These are phyloP conservation scores for Chalciporus piperatus DNA, from an alignment of 768 basidiomycete genomes.

Conservation along the genomic window DNA sequence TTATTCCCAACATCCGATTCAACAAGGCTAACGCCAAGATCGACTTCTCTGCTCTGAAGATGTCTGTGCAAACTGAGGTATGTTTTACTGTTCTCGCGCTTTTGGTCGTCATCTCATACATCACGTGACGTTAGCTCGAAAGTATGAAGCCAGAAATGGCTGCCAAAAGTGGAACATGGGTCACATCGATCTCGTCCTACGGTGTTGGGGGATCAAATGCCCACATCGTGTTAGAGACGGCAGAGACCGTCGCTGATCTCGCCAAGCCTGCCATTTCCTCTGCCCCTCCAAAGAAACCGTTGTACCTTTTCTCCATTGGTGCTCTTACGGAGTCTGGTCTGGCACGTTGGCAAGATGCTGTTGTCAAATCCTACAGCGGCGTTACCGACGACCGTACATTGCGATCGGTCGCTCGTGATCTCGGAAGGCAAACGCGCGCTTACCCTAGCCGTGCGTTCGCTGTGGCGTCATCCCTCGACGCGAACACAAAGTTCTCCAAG, in stretches of 20 bases:
- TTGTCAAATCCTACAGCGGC: slow-evolving; percentile 13
- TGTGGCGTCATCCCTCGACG: slow-evolving; percentile 20
- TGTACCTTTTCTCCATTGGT: slow-evolving; percentile 28
- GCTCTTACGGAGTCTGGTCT: slow-evolving; percentile 28
- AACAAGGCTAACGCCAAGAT: slow-evolving; percentile 27
- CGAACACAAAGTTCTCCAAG: slow-evolving; percentile 28
- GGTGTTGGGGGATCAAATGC: slow-evolving; percentile 36
- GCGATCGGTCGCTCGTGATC: slow-evolving; percentile 27
- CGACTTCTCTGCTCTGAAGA: slow-evolving; percentile 22
- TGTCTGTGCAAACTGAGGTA: slow-evolving; percentile 24
- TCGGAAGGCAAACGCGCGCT: slow-evolving; percentile 29
- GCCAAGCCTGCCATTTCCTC: slow-evolving; percentile 1
- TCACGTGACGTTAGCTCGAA: slow-evolving; percentile 9
- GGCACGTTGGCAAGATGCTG: slow-evolving; percentile 25
- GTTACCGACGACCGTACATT: slow-evolving; percentile 21
- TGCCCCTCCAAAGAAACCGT: slow-evolving; percentile 6
- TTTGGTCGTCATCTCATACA: no score
- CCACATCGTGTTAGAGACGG: slow-evolving; percentile 31
- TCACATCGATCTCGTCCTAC: slow-evolving; percentile 33
- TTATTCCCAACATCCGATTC: slow-evolving; percentile 29
- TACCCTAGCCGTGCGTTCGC: slow-evolving; percentile 28
- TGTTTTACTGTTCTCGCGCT: no score
- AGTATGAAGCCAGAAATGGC: slow-evolving; percentile 28
- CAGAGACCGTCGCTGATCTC: slow-evolving; percentile 15
- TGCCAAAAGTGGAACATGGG: slow-evolving; percentile 26